A percentile compares a stretch with the other conserved stretches of the same genome.
Evolutionary conservation across 2,329 filamentous ascomycete species (phyloP).

Genomic region (Penicillium sp.): DNA sequence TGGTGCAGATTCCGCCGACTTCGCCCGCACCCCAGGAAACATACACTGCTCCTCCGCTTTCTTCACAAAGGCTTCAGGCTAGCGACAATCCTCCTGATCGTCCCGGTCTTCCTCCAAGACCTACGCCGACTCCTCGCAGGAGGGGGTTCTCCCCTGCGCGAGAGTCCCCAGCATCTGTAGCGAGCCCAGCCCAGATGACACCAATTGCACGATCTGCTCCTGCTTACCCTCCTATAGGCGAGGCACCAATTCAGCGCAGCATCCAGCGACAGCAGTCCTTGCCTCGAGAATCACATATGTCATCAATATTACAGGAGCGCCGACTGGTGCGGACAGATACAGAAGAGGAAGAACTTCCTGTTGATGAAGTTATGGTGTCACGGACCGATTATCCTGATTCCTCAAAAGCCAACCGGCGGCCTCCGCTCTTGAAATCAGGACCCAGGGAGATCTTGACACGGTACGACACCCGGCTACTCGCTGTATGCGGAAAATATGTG

Average conservation of each 20-base stretch:
- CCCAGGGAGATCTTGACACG: constrained; percentile 76
- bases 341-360: constrained; percentile 50
- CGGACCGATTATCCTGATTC: constrained; percentile 75
- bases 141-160: constrained; percentile 25
- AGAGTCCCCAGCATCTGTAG: constrained; percentile 10
- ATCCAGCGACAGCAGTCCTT: constrained; percentile 30
- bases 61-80: constrained; percentile 40
- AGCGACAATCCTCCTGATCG: constrained; percentile 43
- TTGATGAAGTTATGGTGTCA: constrained; percentile 52
- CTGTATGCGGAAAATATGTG: constrained; percentile 81
- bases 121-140: constrained; percentile 18
- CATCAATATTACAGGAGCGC: constrained; percentile 22
- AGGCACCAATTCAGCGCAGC: constrained; percentile 20
- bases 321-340: constrained; percentile 39
- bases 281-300: constrained; percentile 25
- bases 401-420: constrained; percentile 77
- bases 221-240: constrained; percentile 9
- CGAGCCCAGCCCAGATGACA: constrained; percentile 11
- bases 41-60: constrained; percentile 32
- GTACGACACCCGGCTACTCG: constrained; percentile 82
- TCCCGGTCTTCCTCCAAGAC: constrained; percentile 50
- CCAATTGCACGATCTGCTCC: constrained; percentile 16
- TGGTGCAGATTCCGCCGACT: constrained; percentile 32
- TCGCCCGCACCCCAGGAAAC: constrained; percentile 21
- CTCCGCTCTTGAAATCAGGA: constrained; percentile 70